These are phyloP conservation scores for Gomphus sp. DNA, from an alignment of 1,284 basidiomycete genomes.

Conservation along the genomic window DNA sequence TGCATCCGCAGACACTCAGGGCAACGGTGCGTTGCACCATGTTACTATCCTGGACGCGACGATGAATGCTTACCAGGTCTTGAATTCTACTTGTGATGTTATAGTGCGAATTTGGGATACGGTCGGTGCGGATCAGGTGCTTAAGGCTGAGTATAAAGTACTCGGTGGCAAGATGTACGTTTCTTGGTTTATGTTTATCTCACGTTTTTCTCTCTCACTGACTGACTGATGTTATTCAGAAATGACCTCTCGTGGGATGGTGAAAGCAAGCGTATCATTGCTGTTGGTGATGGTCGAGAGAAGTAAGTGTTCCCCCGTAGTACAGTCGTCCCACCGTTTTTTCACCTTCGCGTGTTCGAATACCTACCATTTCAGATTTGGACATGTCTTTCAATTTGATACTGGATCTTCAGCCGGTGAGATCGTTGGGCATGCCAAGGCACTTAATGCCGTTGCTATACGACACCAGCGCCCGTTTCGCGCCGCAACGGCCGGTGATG, in stretches of 20 bases:
- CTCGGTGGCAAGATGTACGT: conserved; percentile 74
- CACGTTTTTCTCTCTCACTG: not conserved
- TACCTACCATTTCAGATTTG: conserved; percentile 46
- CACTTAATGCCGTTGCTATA: conserved; percentile 88
- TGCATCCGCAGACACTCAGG: conserved; percentile 78
- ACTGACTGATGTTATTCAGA: conserved; percentile 25
- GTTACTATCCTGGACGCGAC: not conserved
- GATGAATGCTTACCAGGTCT: not conserved
- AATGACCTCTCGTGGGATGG: conserved; percentile 97
- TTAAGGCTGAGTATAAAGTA: conserved; percentile 82
- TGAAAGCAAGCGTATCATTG: conserved; percentile 92
- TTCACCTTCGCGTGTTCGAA: not conserved
- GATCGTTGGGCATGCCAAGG: conserved; percentile 88
- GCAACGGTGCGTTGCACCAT: conserved; percentile 48
- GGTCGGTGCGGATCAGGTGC: conserved; percentile 75
- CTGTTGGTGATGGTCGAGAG: conserved; percentile 92
- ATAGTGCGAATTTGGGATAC: conserved; percentile 90
- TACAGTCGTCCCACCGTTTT: not conserved
- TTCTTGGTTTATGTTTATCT: not conserved
- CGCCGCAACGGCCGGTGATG: conserved; percentile 84
- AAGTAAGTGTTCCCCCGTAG: conserved; percentile 39
- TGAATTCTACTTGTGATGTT: not conserved
- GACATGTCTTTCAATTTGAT: conserved; percentile 82
- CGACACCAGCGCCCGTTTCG: conserved; percentile 85
- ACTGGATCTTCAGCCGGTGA: conserved; percentile 89